Base-by-base conservation (phyloP, 805 yeast genomes). In the Zygoascus flipseniorum region DNA sequence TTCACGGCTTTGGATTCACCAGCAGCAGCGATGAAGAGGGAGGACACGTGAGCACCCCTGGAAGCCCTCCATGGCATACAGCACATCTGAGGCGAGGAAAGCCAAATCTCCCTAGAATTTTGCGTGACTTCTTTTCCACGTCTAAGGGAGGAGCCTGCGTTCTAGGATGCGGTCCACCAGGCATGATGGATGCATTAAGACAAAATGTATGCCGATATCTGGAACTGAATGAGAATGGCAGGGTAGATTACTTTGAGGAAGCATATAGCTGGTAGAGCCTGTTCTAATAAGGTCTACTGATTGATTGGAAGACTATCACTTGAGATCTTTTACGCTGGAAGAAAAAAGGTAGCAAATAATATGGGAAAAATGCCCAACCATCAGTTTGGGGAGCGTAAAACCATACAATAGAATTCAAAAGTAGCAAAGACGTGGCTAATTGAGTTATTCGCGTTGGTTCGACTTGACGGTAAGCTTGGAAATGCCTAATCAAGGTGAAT, bases 181-280 rank as follows among this genome's bases (percentile, higher is more conserved):
- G 63, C 1, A 75, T 82, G 74, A 81, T 76, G 60, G 92, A 86
- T 63, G 70, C 69, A 2, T 56, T 81, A 16, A 74, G 92, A 63
- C 65, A 72, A 39, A 63, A 73, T 4, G 74, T 81, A n/a, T 72
- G 76, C 2, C 58, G 70, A 43, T 64, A 76, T 53, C 64, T 81
- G 50, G 67, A 72, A 35, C 54, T 70, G 50, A 65, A 69, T 51
- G 65, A 73, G 14, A 70, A 76, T 46, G 74, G 86, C 8, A 55
- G 71, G 45, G 77, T 86, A 18, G 90, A 84, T 56, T 82, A 82
- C 61, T 82, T 74, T 62, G 95, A 88, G 64, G 90, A 85, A 62
- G 75, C 84, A 48, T 89, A 85, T 69, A 73, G 77, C 13, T 86
- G 95, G 95, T 82, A 48, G 20, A 37, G 13, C n/a, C n/a, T n/a